phyloP scores from a whole-genome alignment of 495 filamentous ascomycete species.

The Neurospora africana region DNA sequence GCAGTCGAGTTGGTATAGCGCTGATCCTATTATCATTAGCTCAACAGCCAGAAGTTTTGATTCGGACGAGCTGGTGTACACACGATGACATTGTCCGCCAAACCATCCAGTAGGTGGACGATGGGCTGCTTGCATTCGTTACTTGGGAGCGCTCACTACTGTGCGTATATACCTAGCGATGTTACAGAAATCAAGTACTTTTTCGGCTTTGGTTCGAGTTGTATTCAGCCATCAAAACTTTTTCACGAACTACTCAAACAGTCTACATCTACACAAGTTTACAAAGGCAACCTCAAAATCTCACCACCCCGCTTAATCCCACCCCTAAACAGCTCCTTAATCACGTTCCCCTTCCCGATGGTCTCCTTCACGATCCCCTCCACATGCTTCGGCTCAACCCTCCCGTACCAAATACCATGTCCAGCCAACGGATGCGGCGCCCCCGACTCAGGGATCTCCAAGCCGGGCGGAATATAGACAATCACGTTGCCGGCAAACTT shows the following conservation, averaged over 20 bases:
- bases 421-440: constrained; percentile 55
- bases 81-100: background rate
- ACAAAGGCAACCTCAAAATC: constrained; percentile 29
- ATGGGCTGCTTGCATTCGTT: background rate
- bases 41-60: background rate
- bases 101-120: background rate
- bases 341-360: constrained; percentile 57
- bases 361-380: constrained; percentile 80
- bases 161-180: background rate
- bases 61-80: background rate
- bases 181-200: background rate
- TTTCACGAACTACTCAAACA: background rate
- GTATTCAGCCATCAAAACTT: background rate
- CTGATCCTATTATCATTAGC: background rate
- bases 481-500: constrained; percentile 93
- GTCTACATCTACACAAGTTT: background rate
- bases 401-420: constrained; percentile 86
- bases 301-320: constrained; percentile 39
- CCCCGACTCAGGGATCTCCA: constrained; percentile 17
- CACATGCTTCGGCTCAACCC: constrained; percentile 77
- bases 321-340: constrained; percentile 66
- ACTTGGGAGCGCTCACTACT: background rate
- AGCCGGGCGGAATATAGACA: constrained; percentile 63
- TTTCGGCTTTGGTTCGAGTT: background rate
- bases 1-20: background rate